Percentiles rank a stretch among this genome's conserved stretches.
Conservation (phyloP, 83 land plant genomes). For the Thuja plicata region DNA sequence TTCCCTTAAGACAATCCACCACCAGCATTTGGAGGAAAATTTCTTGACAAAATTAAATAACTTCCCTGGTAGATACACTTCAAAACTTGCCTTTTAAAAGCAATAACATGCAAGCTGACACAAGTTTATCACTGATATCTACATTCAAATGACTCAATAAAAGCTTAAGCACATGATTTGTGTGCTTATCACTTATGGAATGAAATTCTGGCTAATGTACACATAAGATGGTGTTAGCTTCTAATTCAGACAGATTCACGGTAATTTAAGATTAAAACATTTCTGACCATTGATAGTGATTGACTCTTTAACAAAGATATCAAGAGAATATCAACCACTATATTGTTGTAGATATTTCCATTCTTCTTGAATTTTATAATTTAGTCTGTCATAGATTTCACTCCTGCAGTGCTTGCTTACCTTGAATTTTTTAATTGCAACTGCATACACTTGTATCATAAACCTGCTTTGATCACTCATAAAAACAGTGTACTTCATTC, state of each 20-base stretch:
- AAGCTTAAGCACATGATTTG: background rate
- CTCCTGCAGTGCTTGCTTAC: too few species aligned
- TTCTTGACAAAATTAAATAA: background rate
- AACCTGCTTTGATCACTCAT: too few species aligned
- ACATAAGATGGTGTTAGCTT: background rate
- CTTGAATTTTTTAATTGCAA: too few species aligned
- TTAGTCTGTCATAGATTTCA: too few species aligned
- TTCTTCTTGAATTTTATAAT: too few species aligned
- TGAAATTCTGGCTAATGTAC: too few species aligned
- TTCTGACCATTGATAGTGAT: background rate
- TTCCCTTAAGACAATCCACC: background rate
- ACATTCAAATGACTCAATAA: background rate
- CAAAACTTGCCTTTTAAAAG: background rate
- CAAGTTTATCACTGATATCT: background rate
- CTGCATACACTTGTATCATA: too few species aligned
- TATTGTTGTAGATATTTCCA: background rate
- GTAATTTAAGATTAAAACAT: too few species aligned
- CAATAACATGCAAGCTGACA: background rate
- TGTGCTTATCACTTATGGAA: too few species aligned
- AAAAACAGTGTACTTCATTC: too few species aligned
- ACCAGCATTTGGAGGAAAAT: background rate
- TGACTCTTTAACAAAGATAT: background rate
- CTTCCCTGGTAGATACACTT: background rate
- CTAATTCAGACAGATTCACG: background rate
- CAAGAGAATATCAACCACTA: background rate